Evolutionary conservation across 805 yeast genomes (phyloP).

Genomic region (Cyberlindnera subsufficiens): DNA sequence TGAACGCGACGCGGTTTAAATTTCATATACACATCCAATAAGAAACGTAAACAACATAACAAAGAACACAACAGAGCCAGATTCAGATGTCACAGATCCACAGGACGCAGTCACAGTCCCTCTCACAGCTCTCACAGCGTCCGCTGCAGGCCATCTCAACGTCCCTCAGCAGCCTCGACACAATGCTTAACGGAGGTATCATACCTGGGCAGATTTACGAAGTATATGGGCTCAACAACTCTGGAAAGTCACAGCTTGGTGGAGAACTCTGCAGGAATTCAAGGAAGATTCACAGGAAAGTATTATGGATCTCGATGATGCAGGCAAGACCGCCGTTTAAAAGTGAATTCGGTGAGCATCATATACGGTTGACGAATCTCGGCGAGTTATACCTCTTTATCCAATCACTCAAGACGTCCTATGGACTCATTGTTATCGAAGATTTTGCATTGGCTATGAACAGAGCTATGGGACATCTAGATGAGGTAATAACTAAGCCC

Average conservation of each 20-base stretch:
- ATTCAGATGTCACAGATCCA: slow-evolving; percentile 1
- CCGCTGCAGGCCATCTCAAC: slow-evolving; percentile 15
- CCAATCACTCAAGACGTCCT: slow-evolving; percentile 5
- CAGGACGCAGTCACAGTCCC: slow-evolving; percentile 15
- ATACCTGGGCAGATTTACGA: slow-evolving; percentile 22
- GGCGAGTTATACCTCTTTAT: slow-evolving; percentile 11
- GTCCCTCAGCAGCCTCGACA: slow-evolving; percentile 10
- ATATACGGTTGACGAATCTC: slow-evolving; percentile 5
- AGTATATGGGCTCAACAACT: slow-evolving; percentile 16
- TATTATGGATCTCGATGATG: slow-evolving; percentile 21
- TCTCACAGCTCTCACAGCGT: slow-evolving; percentile 13
- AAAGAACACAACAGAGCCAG: not conserved
- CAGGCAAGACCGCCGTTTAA: slow-evolving; percentile 1
- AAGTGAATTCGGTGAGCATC: not conserved
- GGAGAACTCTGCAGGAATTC: slow-evolving; percentile 12
- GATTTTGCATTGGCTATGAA: slow-evolving; percentile 15
- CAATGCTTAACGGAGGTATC: slow-evolving; percentile 18
- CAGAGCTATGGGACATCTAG: slow-evolving; percentile 11
- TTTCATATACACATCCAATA: too few species aligned
- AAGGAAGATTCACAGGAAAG: slow-evolving; percentile 8
- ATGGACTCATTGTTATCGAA: slow-evolving; percentile 18
- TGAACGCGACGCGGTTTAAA: too few species aligned
- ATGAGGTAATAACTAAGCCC: slow-evolving; percentile 1
- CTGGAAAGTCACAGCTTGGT: slow-evolving; percentile 14
- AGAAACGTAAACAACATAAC: not conserved